Percentiles rank a stretch among this genome's conserved stretches.
These are phyloP conservation scores for Cenchrus purpureus DNA, from an alignment of 176 grass and related monocot species.

Conservation along the genomic window DNA sequence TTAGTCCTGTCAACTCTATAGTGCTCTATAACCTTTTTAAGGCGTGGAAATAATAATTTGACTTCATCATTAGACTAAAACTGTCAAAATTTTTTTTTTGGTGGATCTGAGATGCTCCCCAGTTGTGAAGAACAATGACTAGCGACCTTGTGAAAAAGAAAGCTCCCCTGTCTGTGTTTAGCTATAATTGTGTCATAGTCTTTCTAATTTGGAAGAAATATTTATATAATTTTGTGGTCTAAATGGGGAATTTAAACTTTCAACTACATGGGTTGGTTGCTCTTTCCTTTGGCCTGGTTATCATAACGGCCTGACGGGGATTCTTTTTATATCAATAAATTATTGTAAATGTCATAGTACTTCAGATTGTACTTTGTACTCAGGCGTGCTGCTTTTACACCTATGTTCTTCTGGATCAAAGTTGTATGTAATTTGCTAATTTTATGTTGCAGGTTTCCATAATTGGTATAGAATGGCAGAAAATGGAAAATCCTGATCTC, in stretches of 20 bases:
- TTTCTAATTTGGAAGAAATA: not conserved
- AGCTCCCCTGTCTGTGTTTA: not conserved
- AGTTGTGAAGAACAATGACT: not conserved
- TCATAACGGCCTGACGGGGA: not conserved
- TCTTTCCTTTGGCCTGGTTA: slow-evolving; percentile 21
- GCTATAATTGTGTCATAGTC: not conserved
- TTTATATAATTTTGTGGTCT: not conserved
- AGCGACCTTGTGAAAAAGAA: not conserved
- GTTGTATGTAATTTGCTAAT: slow-evolving; percentile 10
- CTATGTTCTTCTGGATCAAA: slow-evolving; percentile 22
- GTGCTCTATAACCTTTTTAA: slow-evolving; percentile 9
- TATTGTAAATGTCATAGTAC: slow-evolving; percentile 14
- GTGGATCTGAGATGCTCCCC: not conserved
- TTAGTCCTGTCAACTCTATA: not conserved
- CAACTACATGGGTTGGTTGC: not conserved
- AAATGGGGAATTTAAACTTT: not conserved
- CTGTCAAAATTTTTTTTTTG: not conserved
- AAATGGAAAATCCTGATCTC: slow-evolving; percentile 99
- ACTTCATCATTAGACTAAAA: slow-evolving; percentile 15
- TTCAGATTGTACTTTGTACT: not conserved
- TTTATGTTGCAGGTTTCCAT: slow-evolving; percentile 71
- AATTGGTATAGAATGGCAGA: slow-evolving; percentile 94
- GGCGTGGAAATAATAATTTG: not conserved
- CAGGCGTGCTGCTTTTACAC: slow-evolving; percentile 1
- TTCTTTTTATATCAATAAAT: not conserved